These are phyloP conservation scores for Acanthamoeba triangularis DNA, from an alignment of 208 protist species.

Conservation along the genomic window DNA sequence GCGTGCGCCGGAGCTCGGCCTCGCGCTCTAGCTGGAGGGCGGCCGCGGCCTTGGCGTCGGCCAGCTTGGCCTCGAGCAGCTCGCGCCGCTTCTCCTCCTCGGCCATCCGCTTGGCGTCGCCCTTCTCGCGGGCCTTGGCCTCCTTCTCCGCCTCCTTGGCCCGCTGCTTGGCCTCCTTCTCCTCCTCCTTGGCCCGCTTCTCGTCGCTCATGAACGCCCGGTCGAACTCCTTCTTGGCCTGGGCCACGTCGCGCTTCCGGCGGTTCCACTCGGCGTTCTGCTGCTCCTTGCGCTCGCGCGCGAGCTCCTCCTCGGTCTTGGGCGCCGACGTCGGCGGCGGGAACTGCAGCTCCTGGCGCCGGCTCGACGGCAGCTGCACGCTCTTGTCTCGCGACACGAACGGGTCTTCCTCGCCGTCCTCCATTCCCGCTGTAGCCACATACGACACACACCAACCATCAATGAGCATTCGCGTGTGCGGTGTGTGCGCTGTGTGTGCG, in stretches of 20 bases:
- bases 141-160: slow-evolving; percentile 74
- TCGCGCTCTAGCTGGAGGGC: slow-evolving; percentile 29
- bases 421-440: neutral
- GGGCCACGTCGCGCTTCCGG: slow-evolving; percentile 33
- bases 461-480: too few relatives aligned
- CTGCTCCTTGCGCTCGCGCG: slow-evolving; percentile 65
- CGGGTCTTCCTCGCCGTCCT: neutral
- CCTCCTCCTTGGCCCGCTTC: slow-evolving; percentile 49
- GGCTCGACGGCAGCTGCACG: slow-evolving; percentile 63
- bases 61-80: slow-evolving; percentile 59
- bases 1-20: slow-evolving; percentile 52
- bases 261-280: slow-evolving; percentile 35
- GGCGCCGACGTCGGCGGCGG: slow-evolving; percentile 61
- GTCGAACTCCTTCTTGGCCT: slow-evolving; percentile 58
- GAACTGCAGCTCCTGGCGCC: slow-evolving; percentile 48
- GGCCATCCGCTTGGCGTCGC: neutral
- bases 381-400: slow-evolving; percentile 73
- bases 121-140: neutral
- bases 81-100: slow-evolving; percentile 35
- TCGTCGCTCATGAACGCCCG: slow-evolving; percentile 72
- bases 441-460: neutral
- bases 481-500: too few relatives aligned
- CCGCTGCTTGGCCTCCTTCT: slow-evolving; percentile 50
- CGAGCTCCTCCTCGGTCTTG: slow-evolving; percentile 76
- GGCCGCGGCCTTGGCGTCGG: slow-evolving; percentile 51